A percentile compares a stretch with the other conserved stretches of the same genome.
phyloP scores from a whole-genome alignment of 768 basidiomycete genomes.

The Glaciozyma antarctica region DNA sequence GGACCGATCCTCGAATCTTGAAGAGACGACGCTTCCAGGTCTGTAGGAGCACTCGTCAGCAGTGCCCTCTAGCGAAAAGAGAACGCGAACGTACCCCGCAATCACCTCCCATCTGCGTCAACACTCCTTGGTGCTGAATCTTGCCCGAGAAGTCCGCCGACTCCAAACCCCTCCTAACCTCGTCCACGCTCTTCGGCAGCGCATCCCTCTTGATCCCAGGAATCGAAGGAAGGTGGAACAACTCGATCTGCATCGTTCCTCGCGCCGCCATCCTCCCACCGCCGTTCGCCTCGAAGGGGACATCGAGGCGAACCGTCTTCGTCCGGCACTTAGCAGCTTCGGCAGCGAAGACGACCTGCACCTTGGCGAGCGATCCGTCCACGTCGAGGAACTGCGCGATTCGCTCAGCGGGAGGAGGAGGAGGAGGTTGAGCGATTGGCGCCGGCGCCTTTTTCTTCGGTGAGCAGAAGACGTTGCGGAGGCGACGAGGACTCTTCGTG shows the following conservation, averaged over 20 bases:
- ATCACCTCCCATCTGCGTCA: slow-evolving; percentile 91
- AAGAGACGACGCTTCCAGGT: slow-evolving; percentile 32
- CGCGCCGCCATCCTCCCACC: slow-evolving; percentile 43
- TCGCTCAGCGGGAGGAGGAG: slow-evolving; percentile 52
- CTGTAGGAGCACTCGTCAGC: neutral
- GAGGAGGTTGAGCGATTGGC: slow-evolving; percentile 28
- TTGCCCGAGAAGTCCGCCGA: slow-evolving; percentile 90
- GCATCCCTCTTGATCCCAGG: slow-evolving; percentile 69
- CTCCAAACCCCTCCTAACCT: slow-evolving; percentile 75
- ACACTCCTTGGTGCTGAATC: slow-evolving; percentile 80
- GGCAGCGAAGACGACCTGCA: slow-evolving; percentile 81
- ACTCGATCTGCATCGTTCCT: slow-evolving; percentile 49
- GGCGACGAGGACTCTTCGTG: slow-evolving; percentile 43
- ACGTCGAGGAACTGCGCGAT: slow-evolving; percentile 72
- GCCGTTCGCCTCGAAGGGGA: slow-evolving; percentile 43
- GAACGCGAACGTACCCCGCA: slow-evolving; percentile 60
- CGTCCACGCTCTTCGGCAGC: slow-evolving; percentile 84
- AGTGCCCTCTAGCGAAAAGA: no score
- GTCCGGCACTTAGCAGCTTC: slow-evolving; percentile 74
- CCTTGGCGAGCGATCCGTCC: slow-evolving; percentile 78
- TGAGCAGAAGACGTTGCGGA: slow-evolving; percentile 42
- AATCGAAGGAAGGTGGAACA: slow-evolving; percentile 80
- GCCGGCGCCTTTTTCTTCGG: slow-evolving; percentile 40
- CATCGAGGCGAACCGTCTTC: slow-evolving; percentile 69
- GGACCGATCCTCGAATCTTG: slow-evolving; percentile 20